Evolutionary conservation across 1,284 basidiomycete genomes (phyloP), one percentile per base, ranked within the genome.

Genomic region (Malassezia psittaci): DNA sequence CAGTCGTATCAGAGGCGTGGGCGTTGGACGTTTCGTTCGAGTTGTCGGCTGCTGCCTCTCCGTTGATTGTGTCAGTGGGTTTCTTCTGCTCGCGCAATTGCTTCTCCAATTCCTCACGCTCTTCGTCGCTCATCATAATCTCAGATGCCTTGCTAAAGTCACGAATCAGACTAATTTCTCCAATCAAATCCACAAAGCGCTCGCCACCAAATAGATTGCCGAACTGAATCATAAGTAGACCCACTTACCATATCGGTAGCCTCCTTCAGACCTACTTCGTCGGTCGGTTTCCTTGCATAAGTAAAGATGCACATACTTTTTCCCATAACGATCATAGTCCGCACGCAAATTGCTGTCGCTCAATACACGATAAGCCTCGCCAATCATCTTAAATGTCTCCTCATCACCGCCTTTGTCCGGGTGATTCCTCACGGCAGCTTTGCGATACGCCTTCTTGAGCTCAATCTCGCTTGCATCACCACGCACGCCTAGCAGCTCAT

Each of bases 301-400:
- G 34, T 34, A 7, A n/a, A 11, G 3, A 13, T 36, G 36, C 24
- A 85, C 86, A 84, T 85, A 87, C 59, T 83, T 82, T 76, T 88
- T 88, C 44, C 90, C 90, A 78, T 96, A 86, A 79, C 90, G 91
- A 77, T 98, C 90, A 72, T 98, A 98, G 46, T 90, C 87, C 0
- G 84, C 83, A 48, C 93, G 83, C 49, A 87, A 76, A 78, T 98
- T 87, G 83, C 87, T 75, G 57, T 70, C 65, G 42, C 59, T 58
- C 52, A 72, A 59, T 38, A 77, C 67, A 41, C 67, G 74, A 56
- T 65, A 64, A 24, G 62, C 55, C 81, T 90, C 89, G 72, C 88
- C 90, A 66, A 57, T 53, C 54, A 67, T 57, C 42, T 65, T 65
- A 55, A 64, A 55, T 57, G 58, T 66, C 54, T 74, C 71, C 37